phyloP scores from a whole-genome alignment of 2,329 filamentous ascomycete species.

The Dichotomopilus funicola region DNA sequence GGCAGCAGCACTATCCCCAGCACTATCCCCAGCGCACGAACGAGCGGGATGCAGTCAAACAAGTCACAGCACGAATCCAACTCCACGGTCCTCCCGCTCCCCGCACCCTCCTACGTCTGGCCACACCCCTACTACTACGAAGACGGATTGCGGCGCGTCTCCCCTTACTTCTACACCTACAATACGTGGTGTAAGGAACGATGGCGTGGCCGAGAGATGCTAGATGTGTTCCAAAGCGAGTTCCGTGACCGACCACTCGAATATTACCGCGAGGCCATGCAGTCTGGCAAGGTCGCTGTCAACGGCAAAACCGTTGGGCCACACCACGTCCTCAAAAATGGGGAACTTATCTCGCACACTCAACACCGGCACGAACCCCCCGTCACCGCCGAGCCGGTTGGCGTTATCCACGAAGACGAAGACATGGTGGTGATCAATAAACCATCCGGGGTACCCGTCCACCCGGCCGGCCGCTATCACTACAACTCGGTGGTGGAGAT shows the following conservation, averaged over 20 bases:
- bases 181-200: slow-evolving; percentile 92
- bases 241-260: slow-evolving; percentile 80
- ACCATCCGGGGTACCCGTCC: slow-evolving; percentile 88
- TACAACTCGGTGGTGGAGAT: slow-evolving; percentile 95
- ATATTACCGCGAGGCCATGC: slow-evolving; percentile 85
- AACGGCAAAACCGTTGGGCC: slow-evolving; percentile 67
- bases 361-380: slow-evolving; percentile 94
- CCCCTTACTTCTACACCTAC: slow-evolving; percentile 88
- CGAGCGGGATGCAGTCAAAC: too few relatives aligned
- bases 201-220: slow-evolving; percentile 74
- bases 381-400: slow-evolving; percentile 72
- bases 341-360: slow-evolving; percentile 86
- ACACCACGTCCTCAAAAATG: slow-evolving; percentile 72
- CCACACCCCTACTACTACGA: slow-evolving; percentile 74
- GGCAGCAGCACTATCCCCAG: slow-evolving; percentile 1
- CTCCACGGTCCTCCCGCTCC: background rate
- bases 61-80: too few relatives aligned
- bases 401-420: slow-evolving; percentile 82
- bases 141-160: slow-evolving; percentile 72
- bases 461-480: slow-evolving; percentile 90
- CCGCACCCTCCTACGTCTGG: slow-evolving; percentile 34
- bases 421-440: slow-evolving; percentile 97
- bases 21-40: slow-evolving; percentile 24
- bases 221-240: slow-evolving; percentile 86
- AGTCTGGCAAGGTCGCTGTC: slow-evolving; percentile 68